Evolutionary conservation across 768 basidiomycete species (phyloP).

Genomic region (Cystofilobasidium capitatum): DNA sequence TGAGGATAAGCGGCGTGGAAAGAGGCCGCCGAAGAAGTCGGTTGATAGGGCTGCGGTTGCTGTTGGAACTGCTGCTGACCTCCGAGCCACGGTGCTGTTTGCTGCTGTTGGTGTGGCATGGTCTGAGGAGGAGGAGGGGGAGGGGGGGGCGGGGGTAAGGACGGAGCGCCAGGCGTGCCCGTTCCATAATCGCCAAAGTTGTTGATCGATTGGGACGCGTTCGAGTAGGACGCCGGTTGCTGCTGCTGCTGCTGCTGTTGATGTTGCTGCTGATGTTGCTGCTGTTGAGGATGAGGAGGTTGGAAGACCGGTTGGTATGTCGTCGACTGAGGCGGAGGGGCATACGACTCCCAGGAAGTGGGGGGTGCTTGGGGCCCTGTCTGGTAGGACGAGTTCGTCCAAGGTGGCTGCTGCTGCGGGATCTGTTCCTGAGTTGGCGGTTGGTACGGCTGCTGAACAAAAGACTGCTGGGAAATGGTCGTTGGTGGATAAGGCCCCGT

Average conservation of each 20-base stretch:
- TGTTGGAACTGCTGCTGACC: too few relatives aligned
- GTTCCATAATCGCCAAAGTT: not conserved
- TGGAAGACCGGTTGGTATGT: not conserved
- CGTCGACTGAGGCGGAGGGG: not conserved
- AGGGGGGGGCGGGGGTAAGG: not conserved
- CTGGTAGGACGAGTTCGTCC: not conserved
- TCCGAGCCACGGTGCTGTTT: too few relatives aligned
- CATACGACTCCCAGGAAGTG: not conserved
- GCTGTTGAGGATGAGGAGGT: conserved; percentile 3
- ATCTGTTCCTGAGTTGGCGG: not conserved
- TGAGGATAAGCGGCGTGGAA: too few relatives aligned
- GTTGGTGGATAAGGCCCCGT: not conserved
- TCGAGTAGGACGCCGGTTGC: not conserved
- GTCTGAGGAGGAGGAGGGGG: not conserved
- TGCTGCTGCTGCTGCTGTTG: not conserved
- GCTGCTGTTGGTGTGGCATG: not conserved
- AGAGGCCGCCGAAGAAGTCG: too few relatives aligned
- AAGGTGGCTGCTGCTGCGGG: not conserved
- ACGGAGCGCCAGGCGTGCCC: not conserved
- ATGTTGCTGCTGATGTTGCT: not conserved
- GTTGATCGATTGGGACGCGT: not conserved
- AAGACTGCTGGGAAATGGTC: not conserved
- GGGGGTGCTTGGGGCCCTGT: not conserved
- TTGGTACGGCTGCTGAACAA: not conserved
- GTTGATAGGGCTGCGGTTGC: too few relatives aligned